Evolutionary conservation across 148 eudicot genomes (phyloP).

Genomic region (Pouteria glomerata): DNA sequence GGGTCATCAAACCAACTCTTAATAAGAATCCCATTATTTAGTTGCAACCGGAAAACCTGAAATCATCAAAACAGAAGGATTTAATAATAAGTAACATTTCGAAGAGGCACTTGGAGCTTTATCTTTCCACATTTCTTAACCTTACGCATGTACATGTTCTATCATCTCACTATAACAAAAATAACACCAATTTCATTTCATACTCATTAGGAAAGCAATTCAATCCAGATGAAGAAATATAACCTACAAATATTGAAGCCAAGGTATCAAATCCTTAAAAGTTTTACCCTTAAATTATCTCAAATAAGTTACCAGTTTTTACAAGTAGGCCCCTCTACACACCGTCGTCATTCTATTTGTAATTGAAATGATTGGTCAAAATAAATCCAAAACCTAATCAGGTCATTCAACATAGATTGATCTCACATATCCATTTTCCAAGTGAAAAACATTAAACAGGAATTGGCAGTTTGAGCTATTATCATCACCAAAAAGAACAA

Average conservation of each 20-base stretch:
- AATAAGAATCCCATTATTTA: constrained; percentile 97
- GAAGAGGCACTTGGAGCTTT: background rate
- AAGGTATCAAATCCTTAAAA: background rate
- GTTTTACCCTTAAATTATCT: background rate
- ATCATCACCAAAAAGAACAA: too few species aligned
- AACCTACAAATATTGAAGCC: background rate
- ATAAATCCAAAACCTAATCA: background rate
- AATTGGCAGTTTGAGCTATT: too few species aligned
- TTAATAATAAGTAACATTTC: constrained; percentile 2
- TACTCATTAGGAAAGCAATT: background rate
- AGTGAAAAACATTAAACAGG: background rate
- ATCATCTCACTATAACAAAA: constrained; percentile 5
- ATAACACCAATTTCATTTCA: background rate
- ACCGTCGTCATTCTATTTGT: background rate
- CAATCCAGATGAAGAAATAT: background rate
- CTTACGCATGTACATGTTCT: background rate
- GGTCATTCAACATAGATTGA: background rate
- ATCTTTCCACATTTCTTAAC: background rate
- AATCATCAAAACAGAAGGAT: constrained; percentile 19
- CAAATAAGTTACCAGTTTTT: background rate
- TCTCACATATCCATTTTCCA: background rate
- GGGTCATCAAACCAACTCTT: constrained; percentile 99
- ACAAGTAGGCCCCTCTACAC: background rate
- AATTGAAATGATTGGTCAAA: background rate
- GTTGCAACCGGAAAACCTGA: constrained; percentile 95